Percentiles rank a stretch among this genome's conserved stretches.
These are phyloP conservation scores for Exophiala phaeomuriformis DNA, from an alignment of 2,329 filamentous ascomycete genomes.

Conservation along the genomic window DNA sequence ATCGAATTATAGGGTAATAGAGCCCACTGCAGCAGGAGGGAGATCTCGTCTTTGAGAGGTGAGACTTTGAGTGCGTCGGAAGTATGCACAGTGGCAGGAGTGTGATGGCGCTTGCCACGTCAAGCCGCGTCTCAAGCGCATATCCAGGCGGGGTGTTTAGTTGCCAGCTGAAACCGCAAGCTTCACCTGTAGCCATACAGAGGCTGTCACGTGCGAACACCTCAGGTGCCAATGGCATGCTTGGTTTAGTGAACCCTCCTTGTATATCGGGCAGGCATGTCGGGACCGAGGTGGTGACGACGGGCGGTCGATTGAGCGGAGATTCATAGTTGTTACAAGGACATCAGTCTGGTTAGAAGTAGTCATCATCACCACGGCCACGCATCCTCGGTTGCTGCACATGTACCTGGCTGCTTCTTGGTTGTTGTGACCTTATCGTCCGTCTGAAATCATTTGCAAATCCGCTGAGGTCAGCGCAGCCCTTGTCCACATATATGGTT, in stretches of 20 bases:
- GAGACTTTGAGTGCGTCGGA: background rate
- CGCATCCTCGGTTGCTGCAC: slow-evolving; percentile 1
- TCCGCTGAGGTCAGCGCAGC: slow-evolving; percentile 31
- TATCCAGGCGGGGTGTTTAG: background rate
- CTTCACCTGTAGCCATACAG: too few species aligned
- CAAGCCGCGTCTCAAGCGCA: background rate
- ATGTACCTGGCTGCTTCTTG: background rate
- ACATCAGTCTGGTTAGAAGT: slow-evolving; percentile 6
- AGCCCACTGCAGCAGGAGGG: background rate
- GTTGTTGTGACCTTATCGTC: slow-evolving; percentile 3
- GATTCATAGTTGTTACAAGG: background rate
- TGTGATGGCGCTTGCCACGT: slow-evolving; percentile 1
- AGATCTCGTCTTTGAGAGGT: background rate
- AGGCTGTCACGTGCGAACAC: background rate
- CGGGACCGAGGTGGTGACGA: background rate
- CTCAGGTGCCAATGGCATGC: background rate
- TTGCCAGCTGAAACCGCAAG: background rate
- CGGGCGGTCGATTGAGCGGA: background rate
- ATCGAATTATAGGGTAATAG: background rate
- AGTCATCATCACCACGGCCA: slow-evolving; percentile 11
- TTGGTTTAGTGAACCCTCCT: too few species aligned
- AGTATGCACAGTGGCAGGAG: background rate
- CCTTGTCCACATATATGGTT: slow-evolving; percentile 34
- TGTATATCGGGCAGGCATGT: too few species aligned
- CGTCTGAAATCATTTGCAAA: slow-evolving; percentile 15